These are phyloP conservation scores for Solanum rostratum DNA, from an alignment of 257 asterid genomes.

Conservation along the genomic window DNA sequence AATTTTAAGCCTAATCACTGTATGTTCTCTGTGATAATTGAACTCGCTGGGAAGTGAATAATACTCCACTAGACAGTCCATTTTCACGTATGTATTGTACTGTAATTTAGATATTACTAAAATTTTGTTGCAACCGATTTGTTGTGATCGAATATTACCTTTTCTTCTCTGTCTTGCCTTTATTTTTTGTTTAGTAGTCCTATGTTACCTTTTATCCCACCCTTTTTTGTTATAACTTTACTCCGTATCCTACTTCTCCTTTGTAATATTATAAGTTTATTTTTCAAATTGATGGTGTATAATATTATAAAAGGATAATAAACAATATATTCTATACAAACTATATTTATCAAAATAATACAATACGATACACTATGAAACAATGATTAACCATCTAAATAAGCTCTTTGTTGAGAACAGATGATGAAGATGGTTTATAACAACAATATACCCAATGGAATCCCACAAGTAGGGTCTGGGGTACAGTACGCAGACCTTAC, in stretches of 20 bases:
- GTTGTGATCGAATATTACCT: neutral
- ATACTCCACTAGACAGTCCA: neutral
- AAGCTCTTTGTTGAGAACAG: neutral
- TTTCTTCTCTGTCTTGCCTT: neutral
- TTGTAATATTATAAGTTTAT: neutral
- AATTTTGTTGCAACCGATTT: neutral
- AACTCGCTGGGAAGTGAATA: neutral
- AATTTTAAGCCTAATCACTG: neutral
- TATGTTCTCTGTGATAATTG: neutral
- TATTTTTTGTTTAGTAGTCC: neutral
- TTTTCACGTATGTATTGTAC: neutral
- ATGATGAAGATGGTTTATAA: neutral
- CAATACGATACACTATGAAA: neutral
- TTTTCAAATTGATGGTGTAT: neutral
- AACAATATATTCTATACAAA: neutral
- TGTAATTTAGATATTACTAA: neutral
- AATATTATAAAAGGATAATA: neutral
- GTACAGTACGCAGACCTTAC: too few relatives aligned
- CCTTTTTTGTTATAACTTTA: neutral
- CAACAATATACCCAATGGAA: too few relatives aligned
- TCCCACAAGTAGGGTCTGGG: too few relatives aligned
- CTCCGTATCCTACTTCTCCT: neutral
- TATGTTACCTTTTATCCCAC: neutral
- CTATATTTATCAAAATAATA: neutral
- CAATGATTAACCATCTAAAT: neutral